Conservation (phyloP, 1,139 yeast genomes). For the Candida sojae region DNA sequence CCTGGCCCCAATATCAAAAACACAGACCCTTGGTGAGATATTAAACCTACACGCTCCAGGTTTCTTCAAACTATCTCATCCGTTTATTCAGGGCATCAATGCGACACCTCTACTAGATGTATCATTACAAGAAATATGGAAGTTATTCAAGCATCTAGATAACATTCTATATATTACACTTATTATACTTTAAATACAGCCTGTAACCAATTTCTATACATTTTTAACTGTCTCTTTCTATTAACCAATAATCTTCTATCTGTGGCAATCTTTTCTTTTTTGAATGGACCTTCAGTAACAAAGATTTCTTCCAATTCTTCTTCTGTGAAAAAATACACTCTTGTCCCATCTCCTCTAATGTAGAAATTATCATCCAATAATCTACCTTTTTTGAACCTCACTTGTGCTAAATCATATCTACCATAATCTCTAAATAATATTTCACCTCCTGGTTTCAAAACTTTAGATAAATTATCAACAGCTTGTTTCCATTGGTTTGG, state of each 20-base stretch:
- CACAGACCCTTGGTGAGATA: slow-evolving; percentile 40
- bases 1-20: slow-evolving; percentile 48
- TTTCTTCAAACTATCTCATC: slow-evolving; percentile 46
- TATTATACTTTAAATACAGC: slow-evolving; percentile 62
- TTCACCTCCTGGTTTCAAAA: slow-evolving; percentile 91
- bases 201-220: slow-evolving; percentile 97
- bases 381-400: slow-evolving; percentile 87
- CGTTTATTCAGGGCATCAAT: slow-evolving; percentile 66
- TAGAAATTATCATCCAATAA: slow-evolving; percentile 89
- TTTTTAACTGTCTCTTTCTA: slow-evolving; percentile 86
- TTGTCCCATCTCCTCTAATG: slow-evolving; percentile 96
- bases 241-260: slow-evolving; percentile 90
- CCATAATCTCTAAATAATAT: slow-evolving; percentile 93
- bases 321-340: slow-evolving; percentile 95
- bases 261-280: slow-evolving; percentile 76
- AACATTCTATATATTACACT: slow-evolving; percentile 69
- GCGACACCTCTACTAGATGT: slow-evolving; percentile 40
- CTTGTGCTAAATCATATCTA: slow-evolving; percentile 92
- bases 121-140: slow-evolving; percentile 55
- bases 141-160: slow-evolving; percentile 61
- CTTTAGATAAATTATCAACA: slow-evolving; percentile 61
- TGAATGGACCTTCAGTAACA: slow-evolving; percentile 57
- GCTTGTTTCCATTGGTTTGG: slow-evolving; percentile 93
- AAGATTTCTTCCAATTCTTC: slow-evolving; percentile 83
- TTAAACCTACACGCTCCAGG: slow-evolving; percentile 46